A percentile compares a stretch with the other conserved stretches of the same genome.
Evolutionary conservation across 2,329 filamentous ascomycete genomes (phyloP).

Genomic region (Calonectria pauciramosa): DNA sequence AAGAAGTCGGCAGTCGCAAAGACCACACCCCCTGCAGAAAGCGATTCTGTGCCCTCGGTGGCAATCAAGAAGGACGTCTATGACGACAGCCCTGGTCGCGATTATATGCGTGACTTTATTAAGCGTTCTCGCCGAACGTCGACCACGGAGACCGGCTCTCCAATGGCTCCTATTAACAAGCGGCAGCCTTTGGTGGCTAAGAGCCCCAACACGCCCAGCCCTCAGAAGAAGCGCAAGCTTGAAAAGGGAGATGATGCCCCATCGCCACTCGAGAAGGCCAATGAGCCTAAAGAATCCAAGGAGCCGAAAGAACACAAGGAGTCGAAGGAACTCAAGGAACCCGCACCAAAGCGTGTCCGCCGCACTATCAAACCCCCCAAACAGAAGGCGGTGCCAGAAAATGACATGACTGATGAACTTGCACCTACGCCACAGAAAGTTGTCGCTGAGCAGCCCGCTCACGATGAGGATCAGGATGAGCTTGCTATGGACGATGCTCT

Average conservation of each 20-base stretch:
- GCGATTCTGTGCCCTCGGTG: constrained; percentile 17
- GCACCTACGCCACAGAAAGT: neutral
- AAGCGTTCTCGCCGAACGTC: constrained; percentile 49
- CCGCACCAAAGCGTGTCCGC: constrained; percentile 43
- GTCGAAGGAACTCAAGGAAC: constrained; percentile 35
- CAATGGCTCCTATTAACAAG: constrained; percentile 42
- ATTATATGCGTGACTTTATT: constrained; percentile 53
- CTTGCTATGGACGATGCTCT: neutral
- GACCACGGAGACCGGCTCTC: constrained; percentile 50
- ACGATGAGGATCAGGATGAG: constrained; percentile 18
- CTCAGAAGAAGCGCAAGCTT: constrained; percentile 52
- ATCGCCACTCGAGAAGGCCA: constrained; percentile 39
- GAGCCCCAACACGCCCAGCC: constrained; percentile 54
- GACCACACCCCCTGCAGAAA: constrained; percentile 23
- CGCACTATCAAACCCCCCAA: constrained; percentile 33
- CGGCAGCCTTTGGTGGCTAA: constrained; percentile 50
- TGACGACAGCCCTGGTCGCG: constrained; percentile 52
- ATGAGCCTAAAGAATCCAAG: constrained; percentile 9
- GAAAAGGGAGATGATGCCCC: constrained; percentile 38
- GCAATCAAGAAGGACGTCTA: constrained; percentile 30
- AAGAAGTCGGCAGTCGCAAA: neutral
- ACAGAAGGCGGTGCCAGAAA: constrained; percentile 29
- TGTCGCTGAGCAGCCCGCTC: neutral
- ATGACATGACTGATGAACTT: constrained; percentile 33
- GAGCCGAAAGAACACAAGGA: constrained; percentile 25